These are phyloP conservation scores for Myriosclerotinia curreyana DNA, from an alignment of 2,329 filamentous ascomycete genomes.

Conservation along the genomic window DNA sequence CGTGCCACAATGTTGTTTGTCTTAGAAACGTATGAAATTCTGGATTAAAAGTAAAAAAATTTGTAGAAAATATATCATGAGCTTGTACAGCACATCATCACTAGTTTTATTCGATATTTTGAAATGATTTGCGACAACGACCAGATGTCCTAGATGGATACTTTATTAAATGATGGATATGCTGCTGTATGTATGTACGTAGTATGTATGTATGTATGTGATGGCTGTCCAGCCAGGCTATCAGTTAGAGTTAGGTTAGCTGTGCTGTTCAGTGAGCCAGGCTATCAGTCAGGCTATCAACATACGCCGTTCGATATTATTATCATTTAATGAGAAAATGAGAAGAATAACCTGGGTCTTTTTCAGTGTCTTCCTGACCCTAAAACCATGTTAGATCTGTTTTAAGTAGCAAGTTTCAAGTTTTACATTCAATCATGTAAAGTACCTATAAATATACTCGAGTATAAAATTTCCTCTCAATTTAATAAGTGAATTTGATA, in stretches of 20 bases:
- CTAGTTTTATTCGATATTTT: neutral
- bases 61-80: neutral
- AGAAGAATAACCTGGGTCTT: neutral
- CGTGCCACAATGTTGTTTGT: slow-evolving; percentile 3
- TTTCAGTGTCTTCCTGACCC: neutral
- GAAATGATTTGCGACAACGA: neutral
- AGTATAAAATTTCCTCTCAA: too few species aligned
- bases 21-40: neutral
- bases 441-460: too few species aligned
- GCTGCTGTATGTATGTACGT: neutral
- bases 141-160: neutral
- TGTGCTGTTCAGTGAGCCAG: neutral
- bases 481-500: too few species aligned
- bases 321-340: neutral
- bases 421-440: too few species aligned
- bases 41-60: neutral
- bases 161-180: neutral
- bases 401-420: too few species aligned
- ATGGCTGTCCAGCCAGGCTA: neutral
- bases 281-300: slow-evolving; percentile 3
- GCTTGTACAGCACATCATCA: neutral
- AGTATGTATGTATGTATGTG: neutral
- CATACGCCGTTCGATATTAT: neutral
- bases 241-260: too few species aligned
- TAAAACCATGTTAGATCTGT: neutral